Base-by-base conservation (phyloP, 306 rosid genomes). In the Inga leiocalycina region DNA sequence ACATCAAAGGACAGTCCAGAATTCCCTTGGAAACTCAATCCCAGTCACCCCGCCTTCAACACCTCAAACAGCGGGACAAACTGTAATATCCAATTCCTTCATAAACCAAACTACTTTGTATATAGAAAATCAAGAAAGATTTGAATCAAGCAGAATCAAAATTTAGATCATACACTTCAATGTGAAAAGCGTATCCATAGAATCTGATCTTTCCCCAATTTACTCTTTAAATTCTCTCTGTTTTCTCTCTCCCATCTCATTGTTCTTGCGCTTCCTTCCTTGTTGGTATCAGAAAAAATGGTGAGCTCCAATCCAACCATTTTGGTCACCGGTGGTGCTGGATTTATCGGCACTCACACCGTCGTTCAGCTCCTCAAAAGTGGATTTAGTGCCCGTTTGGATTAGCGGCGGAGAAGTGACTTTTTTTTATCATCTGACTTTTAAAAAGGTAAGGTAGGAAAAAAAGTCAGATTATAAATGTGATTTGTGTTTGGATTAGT, bases 301-400 rank as follows among this genome's bases (percentile, higher is more conserved):
- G 91, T 83, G 20, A 84, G 77, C 0, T 70, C 81, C 10, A 80
- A 78, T 66, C 92, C 86, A 84, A 88, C 81, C 73, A 88, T 96
- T 71, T 90, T 96, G 49, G 94, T 93, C 1, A 96, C 99, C 34
- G 98, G 98, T 0, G 97, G 98, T 8, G 94, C 99, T 5, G 97
- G 99, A 0, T 96, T 93, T 86, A 92, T 96, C 13, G 98, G 97
- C 49, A 90, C 89, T 75, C 99, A 96, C 91, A 96, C 99, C 12
- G 97, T 85, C 24, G 90, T 93, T 81, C 98, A 93, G 88, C 98
- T 96, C 15, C 98, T 96, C 43, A 79, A 88, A 1, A 92, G 73
- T 20, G 97, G 97, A 0, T 96, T 89, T 78, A n/a, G n/a, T n/a
- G n/a, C n/a, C n/a, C n/a, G n/a, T n/a, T n/a, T n/a, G n/a, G n/a